These are phyloP conservation scores for Akanthomyces dipterigenus DNA, from an alignment of 2,329 filamentous ascomycete species.

Conservation along the genomic window DNA sequence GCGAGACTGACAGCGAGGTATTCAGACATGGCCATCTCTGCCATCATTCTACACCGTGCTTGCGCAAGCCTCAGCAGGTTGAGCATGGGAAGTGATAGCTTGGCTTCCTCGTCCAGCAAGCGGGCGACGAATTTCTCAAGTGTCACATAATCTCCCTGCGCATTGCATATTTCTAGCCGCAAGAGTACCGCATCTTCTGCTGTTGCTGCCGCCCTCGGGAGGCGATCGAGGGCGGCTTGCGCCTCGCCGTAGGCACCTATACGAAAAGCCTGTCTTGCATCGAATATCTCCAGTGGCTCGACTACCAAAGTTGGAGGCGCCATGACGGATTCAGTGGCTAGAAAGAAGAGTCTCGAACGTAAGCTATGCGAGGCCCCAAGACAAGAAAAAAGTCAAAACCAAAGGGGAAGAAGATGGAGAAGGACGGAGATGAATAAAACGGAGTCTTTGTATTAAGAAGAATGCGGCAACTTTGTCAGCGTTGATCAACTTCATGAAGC, in stretches of 20 bases:
- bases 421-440: no score
- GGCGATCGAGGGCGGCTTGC: background rate
- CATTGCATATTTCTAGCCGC: background rate
- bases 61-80: background rate
- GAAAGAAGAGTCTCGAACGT: background rate
- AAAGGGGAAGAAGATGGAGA: no score
- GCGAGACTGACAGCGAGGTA: background rate
- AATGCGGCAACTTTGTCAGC: background rate
- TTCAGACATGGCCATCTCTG: conserved; percentile 2
- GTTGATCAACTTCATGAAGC: background rate
- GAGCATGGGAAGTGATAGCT: background rate
- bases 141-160: background rate
- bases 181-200: background rate
- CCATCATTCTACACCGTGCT: background rate
- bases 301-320: background rate
- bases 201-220: background rate
- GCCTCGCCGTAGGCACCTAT: background rate
- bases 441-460: no score
- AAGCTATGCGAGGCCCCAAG: no score
- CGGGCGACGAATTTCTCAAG: background rate
- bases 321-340: background rate
- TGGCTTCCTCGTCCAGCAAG: background rate
- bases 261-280: background rate
- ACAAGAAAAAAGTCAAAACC: no score
- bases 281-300: conserved; percentile 1